A percentile compares a stretch with the other conserved stretches of the same genome.
Conservation (phyloP, 1,284 basidiomycete species). For the Tetrapyrgos nigripes region DNA sequence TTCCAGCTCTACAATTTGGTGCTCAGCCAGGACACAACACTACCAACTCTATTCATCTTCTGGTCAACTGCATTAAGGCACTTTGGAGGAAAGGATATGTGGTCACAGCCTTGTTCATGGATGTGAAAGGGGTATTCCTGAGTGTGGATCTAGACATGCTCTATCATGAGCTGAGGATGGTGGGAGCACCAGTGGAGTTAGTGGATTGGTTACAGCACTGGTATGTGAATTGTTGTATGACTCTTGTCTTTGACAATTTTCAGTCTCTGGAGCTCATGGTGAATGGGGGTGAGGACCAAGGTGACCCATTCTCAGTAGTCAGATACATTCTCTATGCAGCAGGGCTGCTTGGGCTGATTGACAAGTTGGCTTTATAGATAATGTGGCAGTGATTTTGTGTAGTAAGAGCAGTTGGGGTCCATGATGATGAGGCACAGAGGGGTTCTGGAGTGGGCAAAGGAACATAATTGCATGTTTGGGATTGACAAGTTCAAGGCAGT, state of each 20-base stretch:
- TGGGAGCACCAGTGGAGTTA: slow-evolving; percentile 31
- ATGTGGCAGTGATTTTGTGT: neutral
- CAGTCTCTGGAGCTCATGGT: slow-evolving; percentile 25
- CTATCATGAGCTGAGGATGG: slow-evolving; percentile 35
- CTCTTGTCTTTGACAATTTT: slow-evolving; percentile 35
- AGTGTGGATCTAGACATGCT: slow-evolving; percentile 30
- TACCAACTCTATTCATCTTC: slow-evolving; percentile 39
- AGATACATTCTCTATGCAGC: slow-evolving; percentile 8
- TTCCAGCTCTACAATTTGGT: slow-evolving; percentile 38
- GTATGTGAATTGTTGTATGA: slow-evolving; percentile 26
- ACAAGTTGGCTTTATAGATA: slow-evolving; percentile 3
- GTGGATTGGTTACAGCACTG: slow-evolving; percentile 23
- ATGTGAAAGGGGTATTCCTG: slow-evolving; percentile 41
- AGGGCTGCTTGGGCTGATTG: neutral
- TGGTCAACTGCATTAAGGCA: slow-evolving; percentile 33
- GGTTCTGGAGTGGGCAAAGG: no score
- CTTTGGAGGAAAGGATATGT: slow-evolving; percentile 35
- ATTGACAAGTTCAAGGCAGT: no score
- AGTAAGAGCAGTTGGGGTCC: neutral
- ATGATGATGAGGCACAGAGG: neutral
- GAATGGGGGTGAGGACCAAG: slow-evolving; percentile 35
- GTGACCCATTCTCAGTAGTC: slow-evolving; percentile 29
- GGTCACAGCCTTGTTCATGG: slow-evolving; percentile 36
- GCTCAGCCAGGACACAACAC: slow-evolving; percentile 39
- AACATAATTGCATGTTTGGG: no score